phyloP scores from a whole-genome alignment of 2,329 filamentous ascomycete genomes.

The Graphium sp. region DNA sequence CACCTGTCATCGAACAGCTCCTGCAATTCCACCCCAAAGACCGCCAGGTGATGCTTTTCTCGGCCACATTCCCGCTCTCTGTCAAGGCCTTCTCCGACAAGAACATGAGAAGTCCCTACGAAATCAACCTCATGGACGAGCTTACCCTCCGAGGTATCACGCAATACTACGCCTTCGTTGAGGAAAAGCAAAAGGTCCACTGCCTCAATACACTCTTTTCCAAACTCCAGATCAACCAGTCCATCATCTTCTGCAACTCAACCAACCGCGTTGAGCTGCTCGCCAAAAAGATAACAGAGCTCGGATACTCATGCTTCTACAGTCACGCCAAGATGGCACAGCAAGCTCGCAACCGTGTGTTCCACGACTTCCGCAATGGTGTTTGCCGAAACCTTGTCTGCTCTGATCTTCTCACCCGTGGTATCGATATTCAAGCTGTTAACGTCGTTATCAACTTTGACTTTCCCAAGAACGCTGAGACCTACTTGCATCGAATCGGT shows the following conservation, averaged over 20 bases:
- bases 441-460: slow-evolving; percentile 99
- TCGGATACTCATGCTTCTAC: slow-evolving; percentile 99
- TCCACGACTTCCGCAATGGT: slow-evolving; percentile 97
- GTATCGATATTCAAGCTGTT: slow-evolving; percentile 98
- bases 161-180: slow-evolving; percentile 97
- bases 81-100: slow-evolving; percentile 98
- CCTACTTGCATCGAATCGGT: slow-evolving; percentile 95
- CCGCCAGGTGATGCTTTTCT: slow-evolving; percentile 98
- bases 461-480: slow-evolving; percentile 98
- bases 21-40: slow-evolving; percentile 93
- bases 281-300: slow-evolving; percentile 97
- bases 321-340: slow-evolving; percentile 98
- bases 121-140: slow-evolving; percentile 99
- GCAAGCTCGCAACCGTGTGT: slow-evolving; percentile 90
- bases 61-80: slow-evolving; percentile 89
- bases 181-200: slow-evolving; percentile 98
- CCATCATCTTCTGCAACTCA: slow-evolving; percentile 99
- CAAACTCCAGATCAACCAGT: slow-evolving; percentile 98
- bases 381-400: slow-evolving; percentile 97
- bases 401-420: slow-evolving; percentile 90
- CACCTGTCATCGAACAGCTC: slow-evolving; percentile 90
- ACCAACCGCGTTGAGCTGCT: slow-evolving; percentile 95
- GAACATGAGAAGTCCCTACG: slow-evolving; percentile 91
- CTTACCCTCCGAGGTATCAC: slow-evolving; percentile 95
- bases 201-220: slow-evolving; percentile 98